phyloP scores from a whole-genome alignment of 768 basidiomycete genomes.

The Coprinopsis sp. region DNA sequence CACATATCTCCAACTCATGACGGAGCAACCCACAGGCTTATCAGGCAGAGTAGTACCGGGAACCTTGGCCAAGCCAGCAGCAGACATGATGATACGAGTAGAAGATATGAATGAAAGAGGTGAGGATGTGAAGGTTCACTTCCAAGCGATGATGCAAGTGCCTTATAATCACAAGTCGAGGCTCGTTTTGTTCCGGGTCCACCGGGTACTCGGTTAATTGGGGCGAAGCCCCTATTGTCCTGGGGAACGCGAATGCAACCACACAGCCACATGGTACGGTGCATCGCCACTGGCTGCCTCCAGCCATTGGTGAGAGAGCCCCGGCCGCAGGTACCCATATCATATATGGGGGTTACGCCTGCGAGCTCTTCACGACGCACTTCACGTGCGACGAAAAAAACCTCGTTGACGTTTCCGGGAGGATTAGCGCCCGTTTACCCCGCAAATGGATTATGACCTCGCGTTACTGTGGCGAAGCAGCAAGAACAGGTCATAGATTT shows the following conservation, averaged over 20 bases:
- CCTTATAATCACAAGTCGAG: conserved; percentile 11
- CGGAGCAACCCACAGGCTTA: conserved; percentile 44
- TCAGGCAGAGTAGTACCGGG: conserved; percentile 53
- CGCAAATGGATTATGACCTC: too few relatives aligned
- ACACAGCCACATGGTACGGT: too few relatives aligned
- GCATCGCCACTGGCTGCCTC: too few relatives aligned
- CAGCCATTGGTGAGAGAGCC: too few relatives aligned
- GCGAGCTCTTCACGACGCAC: too few relatives aligned
- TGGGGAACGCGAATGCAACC: too few relatives aligned
- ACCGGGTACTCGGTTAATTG: conserved; percentile 5
- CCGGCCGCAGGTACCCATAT: too few relatives aligned
- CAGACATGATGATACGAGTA: conserved; percentile 14
- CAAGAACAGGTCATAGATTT: neutral
- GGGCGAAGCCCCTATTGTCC: too few relatives aligned
- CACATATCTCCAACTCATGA: neutral
- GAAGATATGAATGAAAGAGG: neutral
- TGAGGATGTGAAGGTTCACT: neutral
- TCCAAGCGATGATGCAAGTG: neutral
- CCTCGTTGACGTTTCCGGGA: too few relatives aligned
- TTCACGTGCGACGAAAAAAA: too few relatives aligned
- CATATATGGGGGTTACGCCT: too few relatives aligned
- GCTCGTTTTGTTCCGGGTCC: conserved; percentile 2
- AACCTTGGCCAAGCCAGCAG: conserved; percentile 56
- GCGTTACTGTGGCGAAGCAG: too few relatives aligned
- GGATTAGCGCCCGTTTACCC: neutral